Percentiles rank a stretch among this genome's conserved stretches.
These are phyloP conservation scores for Stramenopiles sp. DNA, from an alignment of 352 stramenopile species.

Conservation along the genomic window DNA sequence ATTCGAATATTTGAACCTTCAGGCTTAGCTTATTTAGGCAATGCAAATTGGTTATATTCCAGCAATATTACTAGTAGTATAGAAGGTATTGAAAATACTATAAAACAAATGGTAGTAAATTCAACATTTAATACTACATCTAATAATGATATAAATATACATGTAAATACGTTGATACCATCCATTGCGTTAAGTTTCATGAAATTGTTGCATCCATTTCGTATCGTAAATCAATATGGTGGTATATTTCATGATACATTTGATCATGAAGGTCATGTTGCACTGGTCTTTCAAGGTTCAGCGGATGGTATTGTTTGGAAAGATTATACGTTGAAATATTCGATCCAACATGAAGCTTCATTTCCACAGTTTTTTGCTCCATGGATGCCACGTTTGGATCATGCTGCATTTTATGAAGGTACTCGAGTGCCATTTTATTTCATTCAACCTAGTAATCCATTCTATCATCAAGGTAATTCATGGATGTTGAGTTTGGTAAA, in stretches of 20 bases:
- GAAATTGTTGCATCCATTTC: background rate
- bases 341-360: background rate
- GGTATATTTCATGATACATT: constrained; percentile 6
- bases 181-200: background rate
- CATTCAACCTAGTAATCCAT: background rate
- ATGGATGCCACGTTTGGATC: background rate
- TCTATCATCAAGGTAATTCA: background rate
- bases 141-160: background rate
- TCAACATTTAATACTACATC: background rate
- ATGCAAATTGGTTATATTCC: background rate
- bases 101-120: too few species aligned
- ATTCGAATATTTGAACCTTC: background rate
- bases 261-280: constrained; percentile 1
- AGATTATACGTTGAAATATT: background rate
- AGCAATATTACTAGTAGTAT: background rate
- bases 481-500: constrained; percentile 4
- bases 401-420: background rate
- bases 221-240: background rate
- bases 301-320: background rate
- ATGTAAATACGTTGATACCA: background rate
- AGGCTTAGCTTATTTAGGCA: background rate
- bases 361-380: constrained; percentile 7
- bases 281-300: background rate
- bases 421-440: background rate
- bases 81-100: background rate